Conservation (phyloP, 1,284 basidiomycete species). For the Anthracocystis walkeri region DNA sequence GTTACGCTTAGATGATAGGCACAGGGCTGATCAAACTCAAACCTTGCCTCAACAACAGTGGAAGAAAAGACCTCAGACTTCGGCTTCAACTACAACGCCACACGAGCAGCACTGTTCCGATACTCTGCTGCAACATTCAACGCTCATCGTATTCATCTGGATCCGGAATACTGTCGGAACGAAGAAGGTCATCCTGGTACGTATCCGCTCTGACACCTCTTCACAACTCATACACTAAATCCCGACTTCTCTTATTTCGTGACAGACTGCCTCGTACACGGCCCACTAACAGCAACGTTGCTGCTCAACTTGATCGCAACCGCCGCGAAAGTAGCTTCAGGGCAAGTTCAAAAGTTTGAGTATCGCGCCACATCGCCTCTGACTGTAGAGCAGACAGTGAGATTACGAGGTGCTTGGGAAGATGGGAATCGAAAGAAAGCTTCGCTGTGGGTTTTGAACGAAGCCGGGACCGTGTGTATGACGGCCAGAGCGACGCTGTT, state of each 20-base stretch:
- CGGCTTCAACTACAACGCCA: conserved; percentile 47
- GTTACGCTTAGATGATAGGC: background rate
- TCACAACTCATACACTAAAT: background rate
- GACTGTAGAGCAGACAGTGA: conserved; percentile 34
- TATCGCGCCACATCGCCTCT: conserved; percentile 55
- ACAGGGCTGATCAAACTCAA: background rate
- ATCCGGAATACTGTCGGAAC: conserved; percentile 57
- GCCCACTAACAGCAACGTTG: conserved; percentile 55
- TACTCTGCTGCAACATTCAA: conserved; percentile 67
- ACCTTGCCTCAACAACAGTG: conserved; percentile 4
- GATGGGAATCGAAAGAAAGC: conserved; percentile 18
- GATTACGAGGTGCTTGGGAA: conserved; percentile 40
- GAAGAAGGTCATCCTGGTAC: conserved; percentile 56
- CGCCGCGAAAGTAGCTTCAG: conserved; percentile 2
- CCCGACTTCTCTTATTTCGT: background rate
- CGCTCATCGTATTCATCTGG: conserved; percentile 64
- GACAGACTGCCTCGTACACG: conserved; percentile 56
- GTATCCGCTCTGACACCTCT: background rate
- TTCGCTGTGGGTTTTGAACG: conserved; percentile 39
- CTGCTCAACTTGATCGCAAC: conserved; percentile 36
- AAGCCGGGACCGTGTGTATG: conserved; percentile 45
- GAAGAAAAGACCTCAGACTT: conserved; percentile 42
- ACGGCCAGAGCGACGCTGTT: conserved; percentile 33
- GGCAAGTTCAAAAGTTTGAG: conserved; percentile 32
- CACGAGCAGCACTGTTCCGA: conserved; percentile 58